These are phyloP conservation scores for Pharus latifolius DNA, from an alignment of 176 grass and related monocot genomes.

Conservation along the genomic window DNA sequence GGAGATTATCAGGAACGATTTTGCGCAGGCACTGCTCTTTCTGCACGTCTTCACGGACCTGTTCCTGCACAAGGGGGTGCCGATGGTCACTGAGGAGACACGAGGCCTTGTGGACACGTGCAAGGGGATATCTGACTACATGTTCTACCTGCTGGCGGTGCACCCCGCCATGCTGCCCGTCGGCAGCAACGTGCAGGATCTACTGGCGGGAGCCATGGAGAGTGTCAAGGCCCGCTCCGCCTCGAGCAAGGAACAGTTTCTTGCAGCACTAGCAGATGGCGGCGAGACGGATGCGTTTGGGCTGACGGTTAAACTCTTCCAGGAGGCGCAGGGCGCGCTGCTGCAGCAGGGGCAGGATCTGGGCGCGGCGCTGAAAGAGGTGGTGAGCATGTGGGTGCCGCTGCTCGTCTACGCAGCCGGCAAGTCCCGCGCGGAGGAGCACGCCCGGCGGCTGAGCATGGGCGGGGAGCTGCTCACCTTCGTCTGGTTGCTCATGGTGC, in stretches of 20 bases:
- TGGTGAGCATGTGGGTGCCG: background rate
- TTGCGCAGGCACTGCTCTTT: background rate
- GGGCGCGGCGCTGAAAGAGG: background rate
- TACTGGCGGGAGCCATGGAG: background rate
- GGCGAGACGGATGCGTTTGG: background rate
- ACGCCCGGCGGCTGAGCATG: background rate
- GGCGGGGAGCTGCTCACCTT: background rate
- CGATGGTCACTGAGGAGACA: background rate
- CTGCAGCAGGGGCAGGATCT: background rate
- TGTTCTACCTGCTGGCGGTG: background rate
- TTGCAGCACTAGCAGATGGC: background rate
- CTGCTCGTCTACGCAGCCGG: background rate
- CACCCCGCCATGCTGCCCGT: background rate
- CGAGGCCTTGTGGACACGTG: background rate
- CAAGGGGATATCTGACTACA: background rate
- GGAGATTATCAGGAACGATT: no score
- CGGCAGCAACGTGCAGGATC: background rate
- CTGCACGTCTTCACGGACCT: background rate
- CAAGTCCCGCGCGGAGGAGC: background rate
- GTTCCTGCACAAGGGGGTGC: background rate
- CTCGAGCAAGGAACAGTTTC: background rate
- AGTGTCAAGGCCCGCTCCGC: background rate
- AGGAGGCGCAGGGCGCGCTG: background rate
- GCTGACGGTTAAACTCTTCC: background rate
- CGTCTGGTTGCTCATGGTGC: background rate